phyloP scores from a whole-genome alignment of 345 rosid species.

The Gossypium sturtianum region DNA sequence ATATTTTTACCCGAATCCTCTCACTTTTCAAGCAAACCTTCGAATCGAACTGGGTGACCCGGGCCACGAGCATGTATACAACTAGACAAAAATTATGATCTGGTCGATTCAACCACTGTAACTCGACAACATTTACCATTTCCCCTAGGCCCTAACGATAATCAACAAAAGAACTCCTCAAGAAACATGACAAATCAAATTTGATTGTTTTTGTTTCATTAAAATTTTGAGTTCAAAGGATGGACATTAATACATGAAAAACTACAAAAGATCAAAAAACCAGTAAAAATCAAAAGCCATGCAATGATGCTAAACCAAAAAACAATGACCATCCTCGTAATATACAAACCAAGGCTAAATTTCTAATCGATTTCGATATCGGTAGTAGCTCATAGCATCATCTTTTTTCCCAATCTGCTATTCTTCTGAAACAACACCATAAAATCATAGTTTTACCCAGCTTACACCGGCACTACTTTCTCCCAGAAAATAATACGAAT shows the following conservation, averaged over 20 bases:
- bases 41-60: accelerated
- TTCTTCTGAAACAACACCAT: background rate
- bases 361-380: slow-evolving; percentile 8
- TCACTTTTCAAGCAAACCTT: too few relatives aligned
- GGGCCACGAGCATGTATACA: accelerated
- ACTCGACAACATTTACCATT: too few relatives aligned
- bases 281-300: background rate
- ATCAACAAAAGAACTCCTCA: too few relatives aligned
- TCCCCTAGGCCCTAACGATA: too few relatives aligned
- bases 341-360: slow-evolving; percentile 32
- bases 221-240: too few relatives aligned
- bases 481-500: slow-evolving; percentile 15
- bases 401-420: slow-evolving; percentile 18
- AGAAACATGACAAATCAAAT: too few relatives aligned
- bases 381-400: slow-evolving; percentile 12
- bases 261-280: background rate
- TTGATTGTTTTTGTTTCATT: too few relatives aligned
- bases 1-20: too few relatives aligned
- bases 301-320: background rate
- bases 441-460: too few relatives aligned
- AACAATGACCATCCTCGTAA: background rate
- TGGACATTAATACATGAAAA: too few relatives aligned
- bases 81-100: too few relatives aligned
- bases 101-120: too few relatives aligned
- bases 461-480: slow-evolving; percentile 13